phyloP scores from a whole-genome alignment of 768 basidiomycete genomes.

The Russula earlei region DNA sequence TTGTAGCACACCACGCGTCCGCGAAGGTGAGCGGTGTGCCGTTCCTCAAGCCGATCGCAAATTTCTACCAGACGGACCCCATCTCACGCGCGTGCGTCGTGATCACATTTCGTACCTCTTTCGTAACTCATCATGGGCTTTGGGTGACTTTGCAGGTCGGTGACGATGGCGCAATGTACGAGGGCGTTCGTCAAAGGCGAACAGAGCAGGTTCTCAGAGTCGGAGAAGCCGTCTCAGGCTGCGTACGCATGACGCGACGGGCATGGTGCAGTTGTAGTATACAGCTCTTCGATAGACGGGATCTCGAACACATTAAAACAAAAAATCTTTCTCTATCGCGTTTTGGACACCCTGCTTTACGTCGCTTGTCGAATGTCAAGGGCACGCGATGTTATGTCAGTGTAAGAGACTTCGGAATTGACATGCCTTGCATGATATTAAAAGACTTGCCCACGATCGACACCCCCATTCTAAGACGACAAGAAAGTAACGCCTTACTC shows the following conservation, averaged over 20 bases:
- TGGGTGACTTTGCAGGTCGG: conserved; percentile 43
- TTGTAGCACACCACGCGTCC: conserved; percentile 42
- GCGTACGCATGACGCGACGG: conserved; percentile 32
- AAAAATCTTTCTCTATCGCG: neutral
- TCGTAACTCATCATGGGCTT: neutral
- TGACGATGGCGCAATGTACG: conserved; percentile 93
- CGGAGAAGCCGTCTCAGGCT: conserved; percentile 36
- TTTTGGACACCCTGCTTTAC: no score
- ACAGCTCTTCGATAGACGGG: conserved; percentile 10
- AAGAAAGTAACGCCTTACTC: no score
- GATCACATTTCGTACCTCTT: neutral
- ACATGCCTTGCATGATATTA: no score
- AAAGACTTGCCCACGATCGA: no score
- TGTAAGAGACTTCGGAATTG: no score
- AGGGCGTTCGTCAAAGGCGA: conserved; percentile 76
- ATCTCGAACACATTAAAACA: conserved; percentile 4
- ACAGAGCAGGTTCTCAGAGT: conserved; percentile 45
- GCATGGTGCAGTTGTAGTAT: neutral
- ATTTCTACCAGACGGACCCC: conserved; percentile 96
- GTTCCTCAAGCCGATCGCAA: conserved; percentile 73
- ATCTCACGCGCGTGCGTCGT: conserved; percentile 82
- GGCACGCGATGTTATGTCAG: no score
- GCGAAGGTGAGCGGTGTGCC: conserved; percentile 49
- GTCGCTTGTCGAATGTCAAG: no score
- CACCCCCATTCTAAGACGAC: no score